phyloP scores from a whole-genome alignment of 768 basidiomycete genomes.

The Plicaturopsis crispa region DNA sequence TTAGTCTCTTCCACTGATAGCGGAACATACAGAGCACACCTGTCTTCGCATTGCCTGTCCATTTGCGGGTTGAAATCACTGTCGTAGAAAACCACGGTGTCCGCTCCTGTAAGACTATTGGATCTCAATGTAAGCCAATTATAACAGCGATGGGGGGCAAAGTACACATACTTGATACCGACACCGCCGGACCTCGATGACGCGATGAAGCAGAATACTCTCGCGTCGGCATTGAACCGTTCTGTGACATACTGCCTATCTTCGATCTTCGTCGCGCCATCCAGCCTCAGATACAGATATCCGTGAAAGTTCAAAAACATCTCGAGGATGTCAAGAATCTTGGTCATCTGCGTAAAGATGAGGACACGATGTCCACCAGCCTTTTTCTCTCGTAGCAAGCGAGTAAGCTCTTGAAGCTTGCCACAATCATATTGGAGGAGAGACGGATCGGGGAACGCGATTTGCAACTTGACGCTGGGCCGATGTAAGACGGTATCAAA shows the following conservation, averaged over 20 bases:
- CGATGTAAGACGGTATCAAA: slow-evolving; percentile 71
- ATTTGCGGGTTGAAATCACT: slow-evolving; percentile 97
- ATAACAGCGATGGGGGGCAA: neutral
- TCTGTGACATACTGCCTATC: slow-evolving; percentile 90
- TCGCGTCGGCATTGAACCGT: slow-evolving; percentile 70
- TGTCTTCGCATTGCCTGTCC: slow-evolving; percentile 95
- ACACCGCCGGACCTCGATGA: slow-evolving; percentile 78
- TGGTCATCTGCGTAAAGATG: slow-evolving; percentile 98
- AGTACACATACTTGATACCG: slow-evolving; percentile 88
- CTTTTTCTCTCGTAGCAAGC: slow-evolving; percentile 75
- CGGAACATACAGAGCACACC: slow-evolving; percentile 32
- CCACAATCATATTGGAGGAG: slow-evolving; percentile 94
- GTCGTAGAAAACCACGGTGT: slow-evolving; percentile 97
- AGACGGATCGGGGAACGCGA: slow-evolving; percentile 88
- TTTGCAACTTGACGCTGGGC: slow-evolving; percentile 76
- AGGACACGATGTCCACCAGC: slow-evolving; percentile 83
- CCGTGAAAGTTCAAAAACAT: slow-evolving; percentile 90
- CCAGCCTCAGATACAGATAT: slow-evolving; percentile 87
- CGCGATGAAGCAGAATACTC: slow-evolving; percentile 85
- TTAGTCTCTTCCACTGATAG: neutral
- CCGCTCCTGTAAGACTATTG: slow-evolving; percentile 71
- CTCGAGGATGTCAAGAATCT: slow-evolving; percentile 89
- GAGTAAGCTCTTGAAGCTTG: slow-evolving; percentile 82
- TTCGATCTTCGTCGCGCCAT: slow-evolving; percentile 93
- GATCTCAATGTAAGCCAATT: slow-evolving; percentile 4